These are phyloP conservation scores for Myxozyma neglecta DNA, from an alignment of 805 yeast genomes.

Conservation along the genomic window DNA sequence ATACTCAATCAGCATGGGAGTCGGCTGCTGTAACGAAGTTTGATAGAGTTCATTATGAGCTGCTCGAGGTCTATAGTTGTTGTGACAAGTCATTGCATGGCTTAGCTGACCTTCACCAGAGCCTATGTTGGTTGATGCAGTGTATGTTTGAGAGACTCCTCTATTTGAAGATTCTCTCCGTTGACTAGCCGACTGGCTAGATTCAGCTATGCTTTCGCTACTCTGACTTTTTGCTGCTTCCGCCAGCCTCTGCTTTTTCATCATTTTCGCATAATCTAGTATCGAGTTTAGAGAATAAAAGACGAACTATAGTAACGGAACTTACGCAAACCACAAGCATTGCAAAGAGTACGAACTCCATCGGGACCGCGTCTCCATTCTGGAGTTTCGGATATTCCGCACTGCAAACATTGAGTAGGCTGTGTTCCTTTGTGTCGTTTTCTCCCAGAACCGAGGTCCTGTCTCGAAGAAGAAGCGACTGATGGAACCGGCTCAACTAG, in stretches of 20 bases:
- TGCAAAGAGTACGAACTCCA: constrained; percentile 73
- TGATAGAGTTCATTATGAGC: neutral
- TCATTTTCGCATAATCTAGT: constrained; percentile 56
- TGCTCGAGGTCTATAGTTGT: neutral
- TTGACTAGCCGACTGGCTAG: neutral
- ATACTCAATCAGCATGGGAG: neutral
- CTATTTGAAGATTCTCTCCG: too few relatives aligned
- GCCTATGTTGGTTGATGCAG: too few relatives aligned
- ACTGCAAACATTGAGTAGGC: constrained; percentile 30
- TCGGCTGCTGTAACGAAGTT: neutral
- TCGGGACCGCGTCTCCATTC: constrained; percentile 85
- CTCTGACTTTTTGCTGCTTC: neutral
- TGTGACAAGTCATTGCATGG: neutral
- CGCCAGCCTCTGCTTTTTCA: constrained; percentile 42
- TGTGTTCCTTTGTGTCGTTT: constrained; percentile 18
- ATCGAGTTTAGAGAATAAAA: neutral
- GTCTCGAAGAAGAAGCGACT: neutral
- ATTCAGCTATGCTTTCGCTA: neutral
- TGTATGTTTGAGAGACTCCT: too few relatives aligned
- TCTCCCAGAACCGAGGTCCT: neutral
- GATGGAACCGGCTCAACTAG: neutral
- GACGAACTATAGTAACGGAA: neutral
- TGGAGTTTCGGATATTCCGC: constrained; percentile 54
- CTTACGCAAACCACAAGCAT: constrained; percentile 68
- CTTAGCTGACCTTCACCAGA: neutral